Conservation (phyloP, 805 yeast species). For the Dipodascus geniculatus region DNA sequence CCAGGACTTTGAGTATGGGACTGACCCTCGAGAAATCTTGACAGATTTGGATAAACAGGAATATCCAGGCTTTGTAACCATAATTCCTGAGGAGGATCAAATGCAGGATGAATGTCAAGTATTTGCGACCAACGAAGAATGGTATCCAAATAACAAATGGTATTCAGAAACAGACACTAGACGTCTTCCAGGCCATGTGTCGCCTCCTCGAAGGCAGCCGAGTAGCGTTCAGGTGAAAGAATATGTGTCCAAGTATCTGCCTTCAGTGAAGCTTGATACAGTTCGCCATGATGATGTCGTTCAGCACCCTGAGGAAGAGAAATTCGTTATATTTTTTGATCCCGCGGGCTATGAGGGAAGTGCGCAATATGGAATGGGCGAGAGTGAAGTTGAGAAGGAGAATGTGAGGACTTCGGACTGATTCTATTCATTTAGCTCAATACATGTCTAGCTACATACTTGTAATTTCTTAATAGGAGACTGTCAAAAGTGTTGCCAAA, state of each 20-base stretch:
- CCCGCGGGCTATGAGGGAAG: background rate
- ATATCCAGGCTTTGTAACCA: background rate
- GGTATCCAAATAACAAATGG: constrained; percentile 1
- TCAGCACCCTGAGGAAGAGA: background rate
- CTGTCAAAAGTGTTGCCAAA: no score
- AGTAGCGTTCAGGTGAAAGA: background rate
- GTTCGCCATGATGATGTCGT: background rate
- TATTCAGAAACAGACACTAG: background rate
- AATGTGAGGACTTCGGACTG: background rate
- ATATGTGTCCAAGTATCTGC: background rate
- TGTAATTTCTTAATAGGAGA: no score
- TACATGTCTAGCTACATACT: no score
- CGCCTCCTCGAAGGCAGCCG: background rate
- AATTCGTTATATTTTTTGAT: background rate
- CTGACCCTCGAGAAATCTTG: background rate
- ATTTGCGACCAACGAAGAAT: background rate
- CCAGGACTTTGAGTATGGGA: background rate
- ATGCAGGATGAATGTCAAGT: background rate
- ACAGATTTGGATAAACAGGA: background rate
- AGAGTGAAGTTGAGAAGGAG: background rate
- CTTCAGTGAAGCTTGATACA: background rate
- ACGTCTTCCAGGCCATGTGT: background rate
- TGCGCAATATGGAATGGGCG: background rate
- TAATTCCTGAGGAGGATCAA: background rate
- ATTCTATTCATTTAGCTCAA: no score